Percentiles rank a stretch among this genome's conserved stretches.
These are phyloP conservation scores for Leptodermis oblonga DNA, from an alignment of 257 asterid species.

Conservation along the genomic window DNA sequence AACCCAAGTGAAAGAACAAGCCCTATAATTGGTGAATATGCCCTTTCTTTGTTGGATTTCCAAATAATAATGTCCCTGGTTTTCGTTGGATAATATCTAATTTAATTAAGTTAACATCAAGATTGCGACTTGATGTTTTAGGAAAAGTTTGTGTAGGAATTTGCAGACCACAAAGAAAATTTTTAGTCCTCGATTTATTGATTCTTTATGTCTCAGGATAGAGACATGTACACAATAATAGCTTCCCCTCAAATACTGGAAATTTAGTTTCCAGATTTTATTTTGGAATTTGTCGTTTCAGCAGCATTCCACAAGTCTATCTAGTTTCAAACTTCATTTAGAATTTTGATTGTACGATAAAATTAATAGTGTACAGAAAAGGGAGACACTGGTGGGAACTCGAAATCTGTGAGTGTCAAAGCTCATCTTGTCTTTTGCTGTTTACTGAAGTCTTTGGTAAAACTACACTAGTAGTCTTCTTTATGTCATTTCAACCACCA, in stretches of 20 bases:
- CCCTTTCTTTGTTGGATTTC: neutral
- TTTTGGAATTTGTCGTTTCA: neutral
- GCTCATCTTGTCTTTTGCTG: neutral
- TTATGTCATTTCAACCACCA: neutral
- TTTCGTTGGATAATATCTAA: neutral
- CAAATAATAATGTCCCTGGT: neutral
- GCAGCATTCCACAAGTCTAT: no score
- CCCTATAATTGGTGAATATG: neutral
- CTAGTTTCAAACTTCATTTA: neutral
- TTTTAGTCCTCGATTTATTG: neutral
- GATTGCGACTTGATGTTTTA: neutral
- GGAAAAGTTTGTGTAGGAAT: neutral
- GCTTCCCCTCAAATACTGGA: neutral
- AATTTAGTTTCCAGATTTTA: neutral
- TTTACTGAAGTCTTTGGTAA: neutral
- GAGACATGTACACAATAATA: neutral
- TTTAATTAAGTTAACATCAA: neutral
- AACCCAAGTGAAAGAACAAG: no score
- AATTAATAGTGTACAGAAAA: neutral
- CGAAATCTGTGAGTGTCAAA: no score
- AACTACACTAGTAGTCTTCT: no score
- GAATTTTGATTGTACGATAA: neutral
- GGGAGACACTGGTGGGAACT: neutral
- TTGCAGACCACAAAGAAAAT: neutral
- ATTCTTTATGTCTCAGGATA: neutral